Conservation (phyloP, 169 alveolate species). For the Babesia gibsoni region DNA sequence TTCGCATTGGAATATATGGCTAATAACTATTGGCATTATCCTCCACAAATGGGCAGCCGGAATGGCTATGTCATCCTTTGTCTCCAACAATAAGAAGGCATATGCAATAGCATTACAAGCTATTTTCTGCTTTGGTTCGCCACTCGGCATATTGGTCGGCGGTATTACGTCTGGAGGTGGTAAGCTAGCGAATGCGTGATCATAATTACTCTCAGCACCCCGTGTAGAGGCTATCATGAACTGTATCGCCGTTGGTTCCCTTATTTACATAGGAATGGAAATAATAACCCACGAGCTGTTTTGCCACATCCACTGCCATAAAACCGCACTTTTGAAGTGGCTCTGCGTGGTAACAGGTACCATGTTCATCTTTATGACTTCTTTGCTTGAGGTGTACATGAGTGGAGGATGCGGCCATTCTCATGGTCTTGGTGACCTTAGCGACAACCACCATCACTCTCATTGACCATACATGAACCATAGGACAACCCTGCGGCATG, state of each 20-base stretch:
- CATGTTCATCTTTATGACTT: slow-evolving; percentile 20
- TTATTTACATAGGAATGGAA: slow-evolving; percentile 54
- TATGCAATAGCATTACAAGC: not conserved
- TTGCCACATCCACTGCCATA: slow-evolving; percentile 37
- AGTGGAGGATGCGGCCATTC: slow-evolving; percentile 23
- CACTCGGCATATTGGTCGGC: slow-evolving; percentile 52
- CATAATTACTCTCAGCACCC: not conserved
- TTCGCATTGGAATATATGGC: slow-evolving; percentile 46
- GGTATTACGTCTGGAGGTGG: slow-evolving; percentile 10
- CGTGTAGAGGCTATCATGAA: slow-evolving; percentile 33
- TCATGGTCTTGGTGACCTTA: not conserved
- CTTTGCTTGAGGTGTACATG: slow-evolving; percentile 22
- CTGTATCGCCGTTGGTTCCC: slow-evolving; percentile 49
- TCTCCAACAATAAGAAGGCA: slow-evolving; percentile 6
- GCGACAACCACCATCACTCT: too few species aligned
- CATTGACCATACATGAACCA: not conserved
- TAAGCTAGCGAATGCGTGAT: not conserved
- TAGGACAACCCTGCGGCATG: not conserved
- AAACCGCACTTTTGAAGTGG: slow-evolving; percentile 52
- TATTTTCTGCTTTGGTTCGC: slow-evolving; percentile 52
- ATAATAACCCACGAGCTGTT: slow-evolving; percentile 48
- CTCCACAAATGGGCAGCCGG: slow-evolving; percentile 68
- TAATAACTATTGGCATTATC: slow-evolving; percentile 38
- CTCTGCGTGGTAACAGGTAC: slow-evolving; percentile 22
- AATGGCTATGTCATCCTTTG: slow-evolving; percentile 57